Evolutionary conservation across 2,329 filamentous ascomycete genomes (phyloP), one percentile per base, ranked within the genome.

Genomic region (Aspergillus phoenicis): DNA sequence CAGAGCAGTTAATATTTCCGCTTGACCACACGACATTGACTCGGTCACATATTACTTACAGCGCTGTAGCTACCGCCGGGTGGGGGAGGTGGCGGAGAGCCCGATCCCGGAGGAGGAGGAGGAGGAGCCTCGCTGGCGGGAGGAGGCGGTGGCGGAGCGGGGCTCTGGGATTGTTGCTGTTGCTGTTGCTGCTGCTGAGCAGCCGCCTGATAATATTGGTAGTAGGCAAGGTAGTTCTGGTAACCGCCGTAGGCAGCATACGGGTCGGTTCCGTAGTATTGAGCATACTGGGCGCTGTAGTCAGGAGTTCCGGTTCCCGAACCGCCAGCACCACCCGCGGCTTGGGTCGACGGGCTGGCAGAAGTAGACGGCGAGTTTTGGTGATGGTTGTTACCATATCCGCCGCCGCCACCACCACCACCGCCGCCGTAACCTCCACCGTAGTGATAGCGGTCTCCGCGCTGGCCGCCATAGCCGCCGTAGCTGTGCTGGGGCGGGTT

Each of bases 181-280:
- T 74, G 76, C 57, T 81, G 80, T 58, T 77, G 76, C 58, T 81
- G 80, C 57, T 83, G 78, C 62, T 82, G 77, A 51, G 77, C 80
- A 51, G 82, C 81, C 68, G 85, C 84, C 69, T 91, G 87, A 68
- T 92, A 92, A 77, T 90, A 89, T 68, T 90, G 88, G 65, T 82
- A 84, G 70, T 84, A 83, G 30, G 81, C 80, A 51, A 83, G 73
- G 63, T 84, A 91, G 80, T 89, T 90, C 68, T 89, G 85, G 77
- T 95, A 97, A 58, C 94, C 94, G 64, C 94, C 94, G 69, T 95
- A 97, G 8, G 91, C 88, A 45, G 92, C 92, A 75, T 97, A 97
- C 0, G 93, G 94, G 71, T 97, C 92, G 64, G 85, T 81, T 58
- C 78, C 80, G 64, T 93, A 94, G 76, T 96, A 95, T 74, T 93